Conservation (phyloP, 345 rosid species). For the Eucalyptus caleyi region DNA sequence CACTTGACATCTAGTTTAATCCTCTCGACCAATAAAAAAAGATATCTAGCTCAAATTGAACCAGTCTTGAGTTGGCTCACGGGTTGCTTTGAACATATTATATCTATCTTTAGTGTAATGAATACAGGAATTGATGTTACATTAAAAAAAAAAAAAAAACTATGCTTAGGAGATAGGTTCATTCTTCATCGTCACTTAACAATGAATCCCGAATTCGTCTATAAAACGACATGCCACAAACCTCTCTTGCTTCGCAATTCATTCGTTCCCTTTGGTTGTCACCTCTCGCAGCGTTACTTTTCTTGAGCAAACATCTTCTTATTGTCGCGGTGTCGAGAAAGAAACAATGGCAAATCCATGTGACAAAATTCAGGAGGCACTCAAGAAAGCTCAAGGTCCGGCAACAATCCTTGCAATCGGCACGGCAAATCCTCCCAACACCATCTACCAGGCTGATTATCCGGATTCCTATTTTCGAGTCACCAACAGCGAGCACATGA, state of each 20-base stretch:
- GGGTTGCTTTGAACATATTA: background rate
- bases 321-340: background rate
- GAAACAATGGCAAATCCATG: background rate
- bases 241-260: background rate
- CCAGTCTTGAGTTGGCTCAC: background rate
- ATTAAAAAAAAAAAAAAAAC: background rate
- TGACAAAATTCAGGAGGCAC: background rate
- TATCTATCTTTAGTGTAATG: background rate
- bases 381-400: background rate
- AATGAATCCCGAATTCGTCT: background rate
- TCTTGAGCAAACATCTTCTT: background rate
- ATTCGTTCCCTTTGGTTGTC: background rate
- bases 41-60: background rate
- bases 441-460: background rate
- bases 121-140: background rate
- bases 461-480: background rate
- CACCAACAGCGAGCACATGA: background rate
- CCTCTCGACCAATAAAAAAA: too few species aligned
- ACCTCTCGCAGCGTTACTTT: background rate
- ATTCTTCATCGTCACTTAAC: background rate
- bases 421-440: background rate
- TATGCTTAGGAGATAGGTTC: background rate
- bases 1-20: background rate
- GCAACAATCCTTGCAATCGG: constrained; percentile 3
- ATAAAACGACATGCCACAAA: background rate